Evolutionary conservation across 306 rosid species (phyloP).

Genomic region (Prunus persica): DNA sequence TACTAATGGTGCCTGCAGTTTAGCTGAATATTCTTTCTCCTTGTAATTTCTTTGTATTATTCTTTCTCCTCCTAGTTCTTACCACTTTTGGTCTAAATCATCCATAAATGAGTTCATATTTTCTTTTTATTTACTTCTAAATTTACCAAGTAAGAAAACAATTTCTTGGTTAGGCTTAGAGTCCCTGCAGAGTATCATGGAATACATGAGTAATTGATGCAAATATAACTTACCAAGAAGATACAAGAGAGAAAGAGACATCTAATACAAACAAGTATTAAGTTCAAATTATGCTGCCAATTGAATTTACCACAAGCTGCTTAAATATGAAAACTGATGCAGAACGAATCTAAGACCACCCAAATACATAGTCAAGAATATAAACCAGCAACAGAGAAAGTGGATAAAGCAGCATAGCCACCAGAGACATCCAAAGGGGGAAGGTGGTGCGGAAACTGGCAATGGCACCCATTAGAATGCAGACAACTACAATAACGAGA

Average conservation of each 20-base stretch:
- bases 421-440: conserved; percentile 25
- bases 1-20: no score
- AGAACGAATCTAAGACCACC: conserved; percentile 26
- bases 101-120: no score
- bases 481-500: conserved; percentile 28
- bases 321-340: not conserved
- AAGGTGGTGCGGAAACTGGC: conserved; percentile 33
- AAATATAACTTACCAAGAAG: not conserved
- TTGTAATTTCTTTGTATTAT: no score
- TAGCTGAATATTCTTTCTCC: no score
- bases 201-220: no score
- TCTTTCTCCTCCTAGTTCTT: no score
- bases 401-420: conserved; percentile 28
- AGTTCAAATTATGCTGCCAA: not conserved
- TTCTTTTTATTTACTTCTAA: no score
- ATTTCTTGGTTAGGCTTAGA: no score
- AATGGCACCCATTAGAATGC: conserved; percentile 27
- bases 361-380: conserved; percentile 22
- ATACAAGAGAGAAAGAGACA: not conserved
- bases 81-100: no score
- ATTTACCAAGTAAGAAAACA: no score
- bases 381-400: conserved; percentile 32
- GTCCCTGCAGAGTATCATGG: no score
- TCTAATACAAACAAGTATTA: not conserved
- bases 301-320: no score